Conservation (phyloP, 305 asterid genomes). For the Fraxinus albicans region DNA sequence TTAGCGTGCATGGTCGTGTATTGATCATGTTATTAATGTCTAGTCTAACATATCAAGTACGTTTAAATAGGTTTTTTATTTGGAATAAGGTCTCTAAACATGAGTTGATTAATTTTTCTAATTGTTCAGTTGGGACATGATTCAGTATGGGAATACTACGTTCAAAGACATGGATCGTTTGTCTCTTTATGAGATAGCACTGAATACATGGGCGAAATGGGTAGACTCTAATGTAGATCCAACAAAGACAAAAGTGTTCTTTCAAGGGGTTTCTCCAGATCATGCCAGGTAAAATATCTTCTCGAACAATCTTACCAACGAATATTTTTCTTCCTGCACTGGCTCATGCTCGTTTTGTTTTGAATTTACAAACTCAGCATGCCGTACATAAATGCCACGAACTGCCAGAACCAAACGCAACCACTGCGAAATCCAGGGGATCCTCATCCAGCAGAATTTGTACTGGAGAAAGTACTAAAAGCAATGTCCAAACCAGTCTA, state of each 20-base stretch:
- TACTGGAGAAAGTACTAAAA: conserved; percentile 42
- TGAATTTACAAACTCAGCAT: background rate
- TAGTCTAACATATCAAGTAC: background rate
- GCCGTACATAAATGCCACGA: background rate
- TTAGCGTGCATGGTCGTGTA: no score
- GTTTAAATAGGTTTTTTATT: background rate
- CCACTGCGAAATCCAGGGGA: conserved; percentile 28
- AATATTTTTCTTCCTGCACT: background rate
- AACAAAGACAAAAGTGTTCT: conserved; percentile 42
- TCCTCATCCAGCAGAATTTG: conserved; percentile 42
- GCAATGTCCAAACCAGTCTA: conserved; percentile 37
- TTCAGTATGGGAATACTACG: conserved; percentile 32
- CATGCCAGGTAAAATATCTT: conserved; percentile 35
- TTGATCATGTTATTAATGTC: background rate
- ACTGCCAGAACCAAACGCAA: background rate
- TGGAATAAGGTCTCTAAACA: background rate
- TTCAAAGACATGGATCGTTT: conserved; percentile 45
- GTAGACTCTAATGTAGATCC: conserved; percentile 43
- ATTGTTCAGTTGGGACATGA: conserved; percentile 56
- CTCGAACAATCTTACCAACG: background rate
- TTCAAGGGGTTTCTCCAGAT: conserved; percentile 72
- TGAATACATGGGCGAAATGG: conserved; percentile 69
- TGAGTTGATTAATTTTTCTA: background rate
- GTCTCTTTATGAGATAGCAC: conserved; percentile 46
- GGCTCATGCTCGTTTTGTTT: background rate